Base-by-base conservation (phyloP, 257 asterid genomes). In the Scutellaria baicalensis region DNA sequence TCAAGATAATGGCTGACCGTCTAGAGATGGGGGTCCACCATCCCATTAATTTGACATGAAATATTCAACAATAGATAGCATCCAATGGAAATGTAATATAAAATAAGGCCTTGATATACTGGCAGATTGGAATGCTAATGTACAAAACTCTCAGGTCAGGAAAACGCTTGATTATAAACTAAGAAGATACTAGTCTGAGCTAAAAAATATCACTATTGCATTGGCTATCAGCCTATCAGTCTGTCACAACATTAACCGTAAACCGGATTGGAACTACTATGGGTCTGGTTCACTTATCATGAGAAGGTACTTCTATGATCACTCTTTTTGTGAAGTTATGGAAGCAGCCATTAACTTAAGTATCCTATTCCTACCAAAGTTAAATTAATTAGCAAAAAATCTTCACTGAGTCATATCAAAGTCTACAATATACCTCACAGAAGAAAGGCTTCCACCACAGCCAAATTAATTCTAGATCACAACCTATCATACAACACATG, bases 401-500 rank as follows among this genome's bases (percentile, higher is more conserved):
- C 59, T 59, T 16, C 14, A 13, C 16, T 13, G 6, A 33, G 6
- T 58, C 67, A 47, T 45, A 43, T 27, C 16, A 27, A 52, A 44
- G 33, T n/a, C 49, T 40, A 21, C 43, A 43, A 6, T 61, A 31
- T 56, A 64, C 27, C 54, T 40, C 45, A 1, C 42, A 49, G 14
- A 55, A 42, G 45, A 63, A 52, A 61, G 39, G 58, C 55, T 40
- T 51, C 44, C 38, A 44, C 52, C 49, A 44, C 43, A 38, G n/a
- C 45, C 62, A 47, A 35, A 59, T 45, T 17, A 12, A 31, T 44
- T 62, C 54, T 3, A 63, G 43, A 36, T 21, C 10, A 68, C 66
- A 58, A 33, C 66, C 74, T 58, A 69, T 38, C 67, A 58, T 17
- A 43, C 49, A 49, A 36, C 69, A 36, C 69, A 50, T 39, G 36